phyloP scores from a whole-genome alignment of 345 rosid genomes.

The Abelmoschus esculentus region DNA sequence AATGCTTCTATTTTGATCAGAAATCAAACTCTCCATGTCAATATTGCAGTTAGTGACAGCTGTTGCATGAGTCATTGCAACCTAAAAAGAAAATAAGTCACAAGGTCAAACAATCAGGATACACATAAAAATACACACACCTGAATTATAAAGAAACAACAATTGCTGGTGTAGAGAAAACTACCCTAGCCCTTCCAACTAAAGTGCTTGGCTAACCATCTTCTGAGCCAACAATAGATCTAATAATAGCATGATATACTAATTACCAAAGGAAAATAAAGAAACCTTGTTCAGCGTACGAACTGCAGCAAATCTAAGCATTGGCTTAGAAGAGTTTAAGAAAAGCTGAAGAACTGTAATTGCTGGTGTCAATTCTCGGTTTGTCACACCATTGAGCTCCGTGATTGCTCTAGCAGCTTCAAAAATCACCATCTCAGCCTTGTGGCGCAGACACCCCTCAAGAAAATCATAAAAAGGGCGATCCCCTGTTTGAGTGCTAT shows the following conservation, averaged over 20 bases:
- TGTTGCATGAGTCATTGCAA: constrained; percentile 98
- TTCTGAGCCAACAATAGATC: too few species aligned
- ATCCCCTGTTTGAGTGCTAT: constrained; percentile 68
- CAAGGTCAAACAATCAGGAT: too few species aligned
- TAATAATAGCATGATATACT: too few species aligned
- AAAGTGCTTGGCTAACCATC: too few species aligned
- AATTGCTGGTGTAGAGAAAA: too few species aligned
- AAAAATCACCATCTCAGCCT: constrained; percentile 96
- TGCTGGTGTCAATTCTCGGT: constrained; percentile 92
- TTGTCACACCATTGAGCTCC: constrained; percentile 87
- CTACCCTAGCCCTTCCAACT: too few species aligned
- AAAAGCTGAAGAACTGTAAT: constrained; percentile 96
- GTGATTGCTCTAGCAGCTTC: constrained; percentile 99
- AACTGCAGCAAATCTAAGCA: constrained; percentile 92
- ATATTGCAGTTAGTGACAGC: constrained; percentile 98
- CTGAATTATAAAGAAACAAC: too few species aligned
- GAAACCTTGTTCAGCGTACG: constrained; percentile 91
- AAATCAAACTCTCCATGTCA: constrained; percentile 97
- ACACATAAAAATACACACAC: too few species aligned
- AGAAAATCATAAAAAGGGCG: constrained; percentile 95
- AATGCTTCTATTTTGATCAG: constrained; percentile 97
- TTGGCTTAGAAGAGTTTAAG: constrained; percentile 93
- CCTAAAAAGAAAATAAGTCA: constrained; percentile 32
- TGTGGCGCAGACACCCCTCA: constrained; percentile 93
- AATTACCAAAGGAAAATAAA: constrained; percentile 3